Evolutionary conservation across 306 rosid genomes (phyloP), one percentile per base, ranked within the genome.

Genomic region (Arachis hypogaea): DNA sequence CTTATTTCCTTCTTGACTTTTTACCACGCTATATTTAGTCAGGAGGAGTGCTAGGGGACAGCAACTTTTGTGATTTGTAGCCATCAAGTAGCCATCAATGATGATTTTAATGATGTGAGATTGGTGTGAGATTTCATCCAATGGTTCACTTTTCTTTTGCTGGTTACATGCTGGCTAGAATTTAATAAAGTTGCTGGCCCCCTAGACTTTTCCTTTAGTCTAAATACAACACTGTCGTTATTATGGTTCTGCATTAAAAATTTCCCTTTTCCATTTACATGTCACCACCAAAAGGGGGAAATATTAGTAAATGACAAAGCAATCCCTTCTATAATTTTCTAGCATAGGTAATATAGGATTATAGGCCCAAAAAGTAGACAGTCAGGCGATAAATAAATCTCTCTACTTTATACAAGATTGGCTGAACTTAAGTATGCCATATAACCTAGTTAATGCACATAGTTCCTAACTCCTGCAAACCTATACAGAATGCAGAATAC

Each of bases 401-500:
- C 50, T 52, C 12, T 76, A 59, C 16, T 38, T 52, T 46, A 45
- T 74, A 43, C 54, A 63, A 60, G 57, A 64, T 9, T 36, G 49
- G 58, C 44, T n/a, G 50, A 47, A 63, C 57, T 73, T 12, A 45
- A 54, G 68, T 36, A 63, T 55, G 73, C 46, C 49, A 69, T 63
- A 69, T 59, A 76, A 77, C 70, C 71, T 41, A 58, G 50, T 69
- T 11, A 77, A 11, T 3, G 45, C 47, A 45, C 61, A 9, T 7
- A 29, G 28, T 51, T 66, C 71, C 57, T 71, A 50, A 47, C 65
- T 33, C 76, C 36, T 9, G 61, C 63, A 72, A 52, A 59, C 38
- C 63, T 33, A 33, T 4, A 33, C 4, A 33, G 28, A 71, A 36
- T 59, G 30, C 63, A 45, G 45, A 54, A 57, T 57, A 57, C n/a